phyloP scores from a whole-genome alignment of 495 filamentous ascomycete species.

The Clavariopsis aquatica region DNA sequence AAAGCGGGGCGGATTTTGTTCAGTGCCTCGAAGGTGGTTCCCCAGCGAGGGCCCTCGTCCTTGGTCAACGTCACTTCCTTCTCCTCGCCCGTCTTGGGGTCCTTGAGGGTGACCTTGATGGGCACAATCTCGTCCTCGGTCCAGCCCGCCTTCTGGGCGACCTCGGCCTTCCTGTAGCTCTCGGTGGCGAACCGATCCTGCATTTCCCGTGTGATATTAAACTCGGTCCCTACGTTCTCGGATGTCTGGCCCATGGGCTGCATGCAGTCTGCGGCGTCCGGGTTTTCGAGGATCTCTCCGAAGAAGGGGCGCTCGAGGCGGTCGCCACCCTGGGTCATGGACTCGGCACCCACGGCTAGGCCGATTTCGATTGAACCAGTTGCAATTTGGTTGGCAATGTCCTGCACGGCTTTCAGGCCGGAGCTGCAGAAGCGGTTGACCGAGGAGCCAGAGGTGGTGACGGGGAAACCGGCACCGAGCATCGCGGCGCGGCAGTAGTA shows the following conservation, averaged over 20 bases:
- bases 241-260: slow-evolving; percentile 97
- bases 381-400: slow-evolving; percentile 87
- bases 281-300: slow-evolving; percentile 68
- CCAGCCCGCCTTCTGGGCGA: slow-evolving; percentile 87
- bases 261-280: slow-evolving; percentile 82
- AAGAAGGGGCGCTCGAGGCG: slow-evolving; percentile 71
- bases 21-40: slow-evolving; percentile 81
- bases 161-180: slow-evolving; percentile 82
- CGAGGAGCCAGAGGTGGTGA: slow-evolving; percentile 75
- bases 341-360: slow-evolving; percentile 83
- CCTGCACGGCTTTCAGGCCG: slow-evolving; percentile 89
- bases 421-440: slow-evolving; percentile 98
- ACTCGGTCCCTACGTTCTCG: slow-evolving; percentile 94
- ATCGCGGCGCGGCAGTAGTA: slow-evolving; percentile 87
- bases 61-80: slow-evolving; percentile 73
- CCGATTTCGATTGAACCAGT: slow-evolving; percentile 81
- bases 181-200: slow-evolving; percentile 87
- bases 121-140: slow-evolving; percentile 95
- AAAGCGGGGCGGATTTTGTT: slow-evolving; percentile 90
- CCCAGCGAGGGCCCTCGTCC: slow-evolving; percentile 87
- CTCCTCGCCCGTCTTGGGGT: slow-evolving; percentile 74
- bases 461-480: slow-evolving; percentile 91
- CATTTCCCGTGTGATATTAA: slow-evolving; percentile 72
- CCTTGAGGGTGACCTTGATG: slow-evolving; percentile 77
- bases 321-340: slow-evolving; percentile 75